These are phyloP conservation scores for Bipolaris victoriae DNA, from an alignment of 2,329 filamentous ascomycete species.

Conservation along the genomic window DNA sequence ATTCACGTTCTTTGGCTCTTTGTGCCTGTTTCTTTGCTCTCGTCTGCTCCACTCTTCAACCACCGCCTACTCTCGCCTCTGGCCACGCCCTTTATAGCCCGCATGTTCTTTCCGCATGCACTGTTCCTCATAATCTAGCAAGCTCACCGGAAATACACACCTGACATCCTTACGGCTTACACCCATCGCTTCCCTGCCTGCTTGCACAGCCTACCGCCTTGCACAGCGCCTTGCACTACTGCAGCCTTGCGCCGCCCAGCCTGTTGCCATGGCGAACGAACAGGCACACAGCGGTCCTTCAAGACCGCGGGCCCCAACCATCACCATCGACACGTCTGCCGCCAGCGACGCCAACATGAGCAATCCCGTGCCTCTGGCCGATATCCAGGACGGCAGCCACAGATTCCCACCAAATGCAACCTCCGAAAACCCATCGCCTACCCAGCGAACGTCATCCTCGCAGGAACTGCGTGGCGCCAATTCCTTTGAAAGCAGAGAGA, in stretches of 20 bases:
- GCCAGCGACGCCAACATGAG: conserved; percentile 43
- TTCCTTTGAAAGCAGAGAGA: conserved; percentile 70
- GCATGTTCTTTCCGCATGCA: conserved; percentile 32
- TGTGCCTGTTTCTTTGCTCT: not conserved
- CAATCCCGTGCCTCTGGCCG: conserved; percentile 44
- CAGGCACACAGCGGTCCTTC: conserved; percentile 39
- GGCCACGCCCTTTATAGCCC: conserved; percentile 11
- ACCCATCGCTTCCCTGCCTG: conserved; percentile 26
- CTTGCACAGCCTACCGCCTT: conserved; percentile 9
- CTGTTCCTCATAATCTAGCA: conserved; percentile 20
- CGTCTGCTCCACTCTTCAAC: not conserved
- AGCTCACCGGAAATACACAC: conserved; percentile 39
- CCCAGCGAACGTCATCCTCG: conserved; percentile 34
- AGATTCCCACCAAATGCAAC: conserved; percentile 31
- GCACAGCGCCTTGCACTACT: conserved; percentile 9
- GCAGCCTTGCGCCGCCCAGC: conserved; percentile 23
- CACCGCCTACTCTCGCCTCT: conserved; percentile 14
- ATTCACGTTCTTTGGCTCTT: conserved; percentile 1
- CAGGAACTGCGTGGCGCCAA: conserved; percentile 61
- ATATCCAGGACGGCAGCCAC: conserved; percentile 37
- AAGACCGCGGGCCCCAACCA: conserved; percentile 56
- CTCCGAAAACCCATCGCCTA: conserved; percentile 36
- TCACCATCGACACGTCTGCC: conserved; percentile 60
- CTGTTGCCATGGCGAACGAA: conserved; percentile 38
- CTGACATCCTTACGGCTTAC: conserved; percentile 35